Evolutionary conservation across 108 stramenopile genomes (phyloP).

Genomic region (Heterococcus sp.): DNA sequence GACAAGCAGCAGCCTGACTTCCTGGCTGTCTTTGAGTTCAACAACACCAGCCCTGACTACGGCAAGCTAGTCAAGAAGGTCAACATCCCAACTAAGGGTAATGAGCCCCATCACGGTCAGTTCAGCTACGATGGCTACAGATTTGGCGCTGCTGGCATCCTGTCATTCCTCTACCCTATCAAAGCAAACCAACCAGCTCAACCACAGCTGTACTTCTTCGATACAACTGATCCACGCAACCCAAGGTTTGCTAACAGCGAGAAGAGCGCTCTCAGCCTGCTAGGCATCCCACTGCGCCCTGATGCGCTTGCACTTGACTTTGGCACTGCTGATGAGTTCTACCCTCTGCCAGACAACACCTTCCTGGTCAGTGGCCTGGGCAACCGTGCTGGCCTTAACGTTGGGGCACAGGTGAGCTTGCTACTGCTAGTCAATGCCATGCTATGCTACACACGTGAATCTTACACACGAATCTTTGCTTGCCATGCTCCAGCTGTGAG

Average conservation of each 20-base stretch:
- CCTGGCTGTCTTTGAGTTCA: not conserved
- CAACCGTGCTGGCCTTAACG: not conserved
- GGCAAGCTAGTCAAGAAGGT: not conserved
- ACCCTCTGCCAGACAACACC: not conserved
- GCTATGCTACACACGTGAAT: not conserved
- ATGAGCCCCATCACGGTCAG: not conserved
- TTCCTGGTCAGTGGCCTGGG: not conserved
- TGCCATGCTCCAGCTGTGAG: not conserved
- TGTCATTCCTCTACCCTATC: not conserved
- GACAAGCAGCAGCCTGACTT: not conserved
- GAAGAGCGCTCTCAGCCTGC: not conserved
- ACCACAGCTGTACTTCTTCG: not conserved
- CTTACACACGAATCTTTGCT: not conserved
- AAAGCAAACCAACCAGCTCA: not conserved
- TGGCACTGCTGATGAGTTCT: not conserved
- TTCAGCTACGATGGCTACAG: not conserved
- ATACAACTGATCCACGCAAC: not conserved
- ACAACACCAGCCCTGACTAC: not conserved
- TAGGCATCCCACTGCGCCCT: not conserved
- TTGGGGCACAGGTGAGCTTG: not conserved
- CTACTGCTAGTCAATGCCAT: not conserved
- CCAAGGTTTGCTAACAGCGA: not conserved
- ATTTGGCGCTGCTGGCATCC: not conserved
- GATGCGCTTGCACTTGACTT: not conserved
- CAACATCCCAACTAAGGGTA: not conserved